phyloP scores from a whole-genome alignment of 2,329 filamentous ascomycete species.

The Botrytis aclada region DNA sequence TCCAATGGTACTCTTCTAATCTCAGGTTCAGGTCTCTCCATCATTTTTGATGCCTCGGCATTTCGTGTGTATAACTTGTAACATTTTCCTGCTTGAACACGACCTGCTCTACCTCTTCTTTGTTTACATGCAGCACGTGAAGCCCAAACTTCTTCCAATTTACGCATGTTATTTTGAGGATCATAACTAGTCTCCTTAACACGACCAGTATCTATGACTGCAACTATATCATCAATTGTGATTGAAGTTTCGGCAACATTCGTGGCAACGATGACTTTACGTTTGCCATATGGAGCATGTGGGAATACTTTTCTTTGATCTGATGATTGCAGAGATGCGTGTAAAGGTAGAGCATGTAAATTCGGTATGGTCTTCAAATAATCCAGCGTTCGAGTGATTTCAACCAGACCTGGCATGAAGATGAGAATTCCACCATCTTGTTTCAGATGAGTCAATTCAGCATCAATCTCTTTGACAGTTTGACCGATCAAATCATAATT shows the following conservation, averaged over 20 bases:
- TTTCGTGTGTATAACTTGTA: slow-evolving; percentile 93
- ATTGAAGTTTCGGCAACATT: slow-evolving; percentile 99
- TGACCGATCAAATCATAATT: slow-evolving; percentile 86
- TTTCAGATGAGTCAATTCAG: slow-evolving; percentile 60
- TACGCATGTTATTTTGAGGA: slow-evolving; percentile 86
- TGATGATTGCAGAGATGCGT: slow-evolving; percentile 83
- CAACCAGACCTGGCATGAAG: slow-evolving; percentile 86
- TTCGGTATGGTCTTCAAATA: slow-evolving; percentile 62
- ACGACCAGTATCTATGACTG: slow-evolving; percentile 89
- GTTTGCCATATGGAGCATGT: slow-evolving; percentile 69
- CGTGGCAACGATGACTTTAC: slow-evolving; percentile 91
- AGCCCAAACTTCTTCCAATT: slow-evolving; percentile 91
- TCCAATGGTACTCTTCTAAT: slow-evolving; percentile 90
- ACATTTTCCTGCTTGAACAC: slow-evolving; percentile 86
- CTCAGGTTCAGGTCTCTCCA: slow-evolving; percentile 85
- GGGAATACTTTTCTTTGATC: slow-evolving; percentile 89
- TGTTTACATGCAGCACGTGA: slow-evolving; percentile 94
- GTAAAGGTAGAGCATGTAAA: slow-evolving; percentile 79
- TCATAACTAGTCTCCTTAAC: slow-evolving; percentile 98
- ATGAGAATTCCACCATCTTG: slow-evolving; percentile 88
- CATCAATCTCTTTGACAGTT: slow-evolving; percentile 78
- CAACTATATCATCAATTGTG: slow-evolving; percentile 95
- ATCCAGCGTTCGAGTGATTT: slow-evolving; percentile 80
- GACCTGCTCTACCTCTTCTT: slow-evolving; percentile 84
- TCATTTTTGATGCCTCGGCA: slow-evolving; percentile 77